These are phyloP conservation scores for Friedmanniomyces simplex DNA, from an alignment of 495 filamentous ascomycete species.

Conservation along the genomic window DNA sequence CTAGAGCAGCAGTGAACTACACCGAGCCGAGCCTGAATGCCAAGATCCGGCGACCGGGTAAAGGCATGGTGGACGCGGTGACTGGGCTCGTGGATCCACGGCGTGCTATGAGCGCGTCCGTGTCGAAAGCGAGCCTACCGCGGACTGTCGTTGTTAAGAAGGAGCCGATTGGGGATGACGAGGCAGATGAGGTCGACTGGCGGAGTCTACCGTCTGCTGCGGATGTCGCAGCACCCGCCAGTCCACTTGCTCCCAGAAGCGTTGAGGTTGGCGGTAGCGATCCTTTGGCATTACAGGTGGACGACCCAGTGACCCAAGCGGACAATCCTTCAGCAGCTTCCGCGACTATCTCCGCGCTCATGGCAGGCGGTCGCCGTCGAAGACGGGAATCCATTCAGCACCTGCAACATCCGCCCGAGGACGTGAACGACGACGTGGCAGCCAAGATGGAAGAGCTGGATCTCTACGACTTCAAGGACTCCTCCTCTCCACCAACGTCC, in stretches of 20 bases:
- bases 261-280: background rate
- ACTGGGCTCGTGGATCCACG: conserved; percentile 15
- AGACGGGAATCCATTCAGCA: background rate
- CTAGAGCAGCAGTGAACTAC: conserved; percentile 32
- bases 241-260: conserved; percentile 15
- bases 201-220: conserved; percentile 2
- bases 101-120: conserved; percentile 17
- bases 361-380: conserved; percentile 6
- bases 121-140: background rate
- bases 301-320: background rate
- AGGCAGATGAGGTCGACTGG: conserved; percentile 11
- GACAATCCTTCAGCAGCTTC: conserved; percentile 7
- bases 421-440: background rate
- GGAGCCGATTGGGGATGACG: conserved; percentile 12
- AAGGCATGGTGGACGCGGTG: conserved; percentile 33
- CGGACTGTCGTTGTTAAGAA: conserved; percentile 4
- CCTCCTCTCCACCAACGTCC: conserved; percentile 19
- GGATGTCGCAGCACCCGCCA: background rate
- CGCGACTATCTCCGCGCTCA: conserved; percentile 13
- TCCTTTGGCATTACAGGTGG: background rate
- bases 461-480: conserved; percentile 31
- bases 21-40: conserved; percentile 31
- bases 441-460: conserved; percentile 22
- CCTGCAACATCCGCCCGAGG: background rate
- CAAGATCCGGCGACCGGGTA: conserved; percentile 34